Evolutionary conservation across 192 early-diverging fungal genomes (phyloP).

Genomic region (Rhizophagus sp.): DNA sequence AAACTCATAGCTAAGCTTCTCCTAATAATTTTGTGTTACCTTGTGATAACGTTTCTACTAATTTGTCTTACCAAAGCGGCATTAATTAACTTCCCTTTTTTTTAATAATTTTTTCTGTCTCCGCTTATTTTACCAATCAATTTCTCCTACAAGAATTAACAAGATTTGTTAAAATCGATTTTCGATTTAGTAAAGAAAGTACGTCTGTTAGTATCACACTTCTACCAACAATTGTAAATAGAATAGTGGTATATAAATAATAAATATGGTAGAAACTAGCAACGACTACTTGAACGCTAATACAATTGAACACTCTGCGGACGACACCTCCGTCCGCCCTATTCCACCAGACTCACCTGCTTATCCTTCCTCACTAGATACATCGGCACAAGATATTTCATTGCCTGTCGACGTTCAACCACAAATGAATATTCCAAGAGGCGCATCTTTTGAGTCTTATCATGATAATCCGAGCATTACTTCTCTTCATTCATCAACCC

Average conservation of each 20-base stretch:
- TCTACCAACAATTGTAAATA: background rate
- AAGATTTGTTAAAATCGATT: background rate
- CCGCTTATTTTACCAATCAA: too few species aligned
- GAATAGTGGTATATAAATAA: background rate
- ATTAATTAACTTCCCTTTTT: too few species aligned
- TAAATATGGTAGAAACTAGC: background rate
- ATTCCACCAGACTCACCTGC: constrained; percentile 27
- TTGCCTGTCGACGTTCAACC: background rate
- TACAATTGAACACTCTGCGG: background rate
- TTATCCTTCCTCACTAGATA: constrained; percentile 12
- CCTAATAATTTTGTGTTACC: too few species aligned
- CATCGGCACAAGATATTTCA: background rate
- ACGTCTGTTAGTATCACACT: background rate
- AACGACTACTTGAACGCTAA: too few species aligned
- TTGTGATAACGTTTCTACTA: too few species aligned
- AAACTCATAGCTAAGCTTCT: too few species aligned
- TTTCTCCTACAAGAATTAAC: background rate
- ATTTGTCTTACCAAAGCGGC: too few species aligned
- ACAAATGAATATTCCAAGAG: background rate
- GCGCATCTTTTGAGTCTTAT: constrained; percentile 8
- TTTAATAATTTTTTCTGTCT: too few species aligned
- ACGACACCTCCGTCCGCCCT: constrained; percentile 1
- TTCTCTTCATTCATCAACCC: background rate
- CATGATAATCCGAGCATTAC: constrained; percentile 8
- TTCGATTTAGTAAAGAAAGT: background rate